Evolutionary conservation across 176 grass and related monocot species (phyloP).

Genomic region (Rhynchospora pubera): DNA sequence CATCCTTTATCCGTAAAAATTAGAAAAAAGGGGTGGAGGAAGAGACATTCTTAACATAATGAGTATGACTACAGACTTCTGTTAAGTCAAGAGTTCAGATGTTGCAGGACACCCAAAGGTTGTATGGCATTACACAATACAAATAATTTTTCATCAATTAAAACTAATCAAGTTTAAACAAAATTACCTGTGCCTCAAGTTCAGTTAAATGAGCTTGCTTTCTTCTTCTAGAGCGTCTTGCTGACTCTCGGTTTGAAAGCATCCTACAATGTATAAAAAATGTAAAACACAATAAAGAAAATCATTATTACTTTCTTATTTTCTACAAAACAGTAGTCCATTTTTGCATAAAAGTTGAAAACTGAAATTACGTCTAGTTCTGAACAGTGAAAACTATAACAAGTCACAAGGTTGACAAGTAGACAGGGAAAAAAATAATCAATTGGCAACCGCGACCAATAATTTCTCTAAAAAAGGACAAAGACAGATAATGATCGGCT

Average conservation of each 20-base stretch:
- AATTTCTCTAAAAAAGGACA: no score
- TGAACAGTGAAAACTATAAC: not conserved
- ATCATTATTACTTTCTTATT: not conserved
- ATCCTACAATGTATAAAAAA: conserved; percentile 40
- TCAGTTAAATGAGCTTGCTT: conserved; percentile 76
- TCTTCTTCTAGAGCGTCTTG: conserved; percentile 71
- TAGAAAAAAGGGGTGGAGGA: not conserved
- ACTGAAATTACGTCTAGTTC: not conserved
- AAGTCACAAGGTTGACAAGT: no score
- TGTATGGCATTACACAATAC: not conserved
- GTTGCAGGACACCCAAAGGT: not conserved
- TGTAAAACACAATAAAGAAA: not conserved
- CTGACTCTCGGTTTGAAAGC: conserved; percentile 77
- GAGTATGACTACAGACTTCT: not conserved
- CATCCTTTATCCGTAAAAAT: not conserved
- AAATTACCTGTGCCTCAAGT: conserved; percentile 49
- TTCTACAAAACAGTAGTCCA: not conserved
- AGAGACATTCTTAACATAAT: not conserved
- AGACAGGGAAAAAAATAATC: no score
- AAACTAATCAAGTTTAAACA: not conserved
- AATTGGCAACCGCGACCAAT: not conserved
- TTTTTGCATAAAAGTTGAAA: not conserved
- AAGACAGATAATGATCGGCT: not conserved
- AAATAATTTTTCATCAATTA: not conserved
- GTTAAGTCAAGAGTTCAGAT: not conserved